These are phyloP conservation scores for Ophiostoma himal-ulmi DNA, from an alignment of 2,329 filamentous ascomycete species.

Conservation along the genomic window DNA sequence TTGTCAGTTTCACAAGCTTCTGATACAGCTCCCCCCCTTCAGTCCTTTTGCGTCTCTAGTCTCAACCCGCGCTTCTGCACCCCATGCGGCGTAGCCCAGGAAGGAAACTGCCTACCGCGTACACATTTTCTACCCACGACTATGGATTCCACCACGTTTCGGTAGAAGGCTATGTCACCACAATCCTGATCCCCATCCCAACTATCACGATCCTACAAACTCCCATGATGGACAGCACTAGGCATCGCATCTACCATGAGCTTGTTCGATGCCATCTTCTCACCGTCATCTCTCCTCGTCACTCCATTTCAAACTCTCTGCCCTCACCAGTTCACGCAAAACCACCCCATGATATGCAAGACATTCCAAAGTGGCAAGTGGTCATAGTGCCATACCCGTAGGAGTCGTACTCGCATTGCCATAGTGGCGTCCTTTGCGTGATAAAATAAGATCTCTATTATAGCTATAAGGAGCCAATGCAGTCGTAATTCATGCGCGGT, in stretches of 20 bases:
- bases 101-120: background rate
- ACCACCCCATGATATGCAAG: constrained; percentile 1
- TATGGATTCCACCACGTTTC: background rate
- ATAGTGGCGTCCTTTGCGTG: background rate
- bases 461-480: background rate
- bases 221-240: background rate
- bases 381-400: background rate
- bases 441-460: too few relatives aligned
- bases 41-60: background rate
- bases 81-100: background rate
- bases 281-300: background rate
- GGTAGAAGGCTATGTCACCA: background rate
- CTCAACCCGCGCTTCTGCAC: background rate
- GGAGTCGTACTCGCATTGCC: background rate
- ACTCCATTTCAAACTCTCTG: background rate
- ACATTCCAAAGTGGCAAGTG: background rate
- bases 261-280: background rate
- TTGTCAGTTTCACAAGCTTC: background rate
- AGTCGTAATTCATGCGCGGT: background rate
- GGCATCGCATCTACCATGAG: background rate
- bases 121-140: too few relatives aligned
- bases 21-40: background rate
- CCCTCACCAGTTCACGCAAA: background rate
- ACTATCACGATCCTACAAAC: background rate
- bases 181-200: background rate